phyloP scores from a whole-genome alignment of 2,329 filamentous ascomycete genomes.

The Aspergillus candidus region DNA sequence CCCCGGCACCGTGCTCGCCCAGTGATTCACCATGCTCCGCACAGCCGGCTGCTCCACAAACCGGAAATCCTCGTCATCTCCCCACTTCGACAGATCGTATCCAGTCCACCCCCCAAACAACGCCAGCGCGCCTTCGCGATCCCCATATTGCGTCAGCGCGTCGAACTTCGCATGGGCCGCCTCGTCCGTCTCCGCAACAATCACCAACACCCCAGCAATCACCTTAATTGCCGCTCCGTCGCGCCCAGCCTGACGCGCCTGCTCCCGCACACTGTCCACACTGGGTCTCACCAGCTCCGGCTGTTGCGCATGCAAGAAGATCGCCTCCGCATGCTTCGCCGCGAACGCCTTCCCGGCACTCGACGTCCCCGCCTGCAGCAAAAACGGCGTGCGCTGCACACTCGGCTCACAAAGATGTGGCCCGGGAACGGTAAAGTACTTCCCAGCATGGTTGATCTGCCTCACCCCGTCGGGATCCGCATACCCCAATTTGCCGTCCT shows the following conservation, averaged over 20 bases:
- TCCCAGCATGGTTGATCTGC: constrained; percentile 35
- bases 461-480: constrained; percentile 31
- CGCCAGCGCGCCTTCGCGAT: constrained; percentile 40
- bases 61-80: constrained; percentile 42
- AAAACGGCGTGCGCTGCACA: constrained; percentile 43
- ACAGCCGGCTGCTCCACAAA: constrained; percentile 39
- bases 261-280: constrained; percentile 38
- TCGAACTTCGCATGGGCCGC: constrained; percentile 40
- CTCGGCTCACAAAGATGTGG: constrained; percentile 43
- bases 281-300: constrained; percentile 37
- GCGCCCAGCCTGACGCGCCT: constrained; percentile 35
- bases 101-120: constrained; percentile 46
- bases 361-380: constrained; percentile 45
- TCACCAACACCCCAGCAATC: constrained; percentile 39
- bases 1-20: constrained; percentile 40
- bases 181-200: constrained; percentile 42
- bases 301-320: constrained; percentile 43
- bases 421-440: constrained; percentile 40
- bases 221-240: constrained; percentile 39
- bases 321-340: constrained; percentile 40
- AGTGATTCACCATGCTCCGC: constrained; percentile 40
- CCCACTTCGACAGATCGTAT: constrained; percentile 38
- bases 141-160: constrained; percentile 39
- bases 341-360: constrained; percentile 43
- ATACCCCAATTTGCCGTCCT: constrained; percentile 20